Percentiles rank a stretch among this genome's conserved stretches.
Conservation (phyloP, 257 asterid genomes). For the Solanum tacnaense region DNA sequence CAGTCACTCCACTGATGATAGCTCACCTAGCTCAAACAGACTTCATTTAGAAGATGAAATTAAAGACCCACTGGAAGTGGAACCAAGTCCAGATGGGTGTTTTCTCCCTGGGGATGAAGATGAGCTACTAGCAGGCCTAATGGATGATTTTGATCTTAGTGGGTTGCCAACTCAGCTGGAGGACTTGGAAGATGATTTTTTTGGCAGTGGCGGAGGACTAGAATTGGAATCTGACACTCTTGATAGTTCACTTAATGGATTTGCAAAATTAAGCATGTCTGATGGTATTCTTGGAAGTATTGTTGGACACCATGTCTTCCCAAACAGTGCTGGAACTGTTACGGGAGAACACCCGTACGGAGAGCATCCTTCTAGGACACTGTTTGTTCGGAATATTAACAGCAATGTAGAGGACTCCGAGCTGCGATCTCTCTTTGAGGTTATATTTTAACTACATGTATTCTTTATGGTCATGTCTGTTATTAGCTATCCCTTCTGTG, state of each 20-base stretch:
- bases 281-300: slow-evolving; percentile 38
- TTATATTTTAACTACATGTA: slow-evolving; percentile 5
- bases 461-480: background rate
- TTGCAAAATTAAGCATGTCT: slow-evolving; percentile 39
- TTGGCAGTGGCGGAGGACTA: slow-evolving; percentile 92
- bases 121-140: slow-evolving; percentile 81
- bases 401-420: slow-evolving; percentile 95
- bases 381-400: slow-evolving; percentile 90
- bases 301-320: slow-evolving; percentile 30
- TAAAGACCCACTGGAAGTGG: slow-evolving; percentile 46
- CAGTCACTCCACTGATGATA: slow-evolving; percentile 38
- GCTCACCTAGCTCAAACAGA: slow-evolving; percentile 36
- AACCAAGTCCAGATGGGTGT: slow-evolving; percentile 27
- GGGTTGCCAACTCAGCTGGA: slow-evolving; percentile 86
- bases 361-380: slow-evolving; percentile 96
- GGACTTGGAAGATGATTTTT: slow-evolving; percentile 91
- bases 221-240: slow-evolving; percentile 62
- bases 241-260: slow-evolving; percentile 37
- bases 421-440: slow-evolving; percentile 84
- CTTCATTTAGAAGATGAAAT: slow-evolving; percentile 24
- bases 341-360: slow-evolving; percentile 96
- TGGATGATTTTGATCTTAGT: slow-evolving; percentile 78
- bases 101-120: slow-evolving; percentile 92
- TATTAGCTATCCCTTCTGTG: background rate
- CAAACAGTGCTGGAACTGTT: slow-evolving; percentile 50